Evolutionary conservation across 2,329 filamentous ascomycete species (phyloP), one percentile per base, ranked within the genome.

Genomic region (Teratosphaeria viscida): DNA sequence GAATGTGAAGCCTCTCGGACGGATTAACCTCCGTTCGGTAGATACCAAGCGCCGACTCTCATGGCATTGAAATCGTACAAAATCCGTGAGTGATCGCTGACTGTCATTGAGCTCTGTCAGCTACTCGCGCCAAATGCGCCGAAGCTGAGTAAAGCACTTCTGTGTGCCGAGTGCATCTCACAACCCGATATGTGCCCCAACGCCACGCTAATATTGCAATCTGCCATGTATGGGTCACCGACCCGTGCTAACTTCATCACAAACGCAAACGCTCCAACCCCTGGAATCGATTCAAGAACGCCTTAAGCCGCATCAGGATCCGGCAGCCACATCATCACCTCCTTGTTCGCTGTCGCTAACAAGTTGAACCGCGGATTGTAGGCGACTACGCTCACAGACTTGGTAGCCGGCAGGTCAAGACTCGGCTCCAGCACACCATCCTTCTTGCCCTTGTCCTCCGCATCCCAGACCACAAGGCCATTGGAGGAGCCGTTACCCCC

Each of bases 291-390:
- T 8, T 49, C 8, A 16, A 49, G 43, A 19, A 23, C 16, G n/a
- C 43, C 43, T 49, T 19, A 16, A 27, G 60, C 62, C 56, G 65
- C 39, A 60, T 79, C 77, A 14, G 72, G 66, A 66, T 79, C 77
- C 23, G 77, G 77, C 61, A 78, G 65, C 78, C 78, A 81, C 16
- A 81, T 66, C 58, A 75, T 68, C n/a, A 79, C 65, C 57, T 96
- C 91, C 69, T 87, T 87, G 67, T 97, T 92, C 3, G 90, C 94
- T 53, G 87, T 94, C 8, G 90, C 92, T 65, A 97, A 82, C 77
- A 96, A 86, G 74, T 97, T 96, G 74, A 88, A 94, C 56, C 92
- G 82, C 29, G 92, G 94, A 71, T 96, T 97, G 72, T 91, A 94
- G 26, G 88, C 89, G 52, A 96, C 80, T 12, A 95, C 82, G 0